phyloP scores from a whole-genome alignment of 805 yeast species.

The Isabelozyma gotoi region DNA sequence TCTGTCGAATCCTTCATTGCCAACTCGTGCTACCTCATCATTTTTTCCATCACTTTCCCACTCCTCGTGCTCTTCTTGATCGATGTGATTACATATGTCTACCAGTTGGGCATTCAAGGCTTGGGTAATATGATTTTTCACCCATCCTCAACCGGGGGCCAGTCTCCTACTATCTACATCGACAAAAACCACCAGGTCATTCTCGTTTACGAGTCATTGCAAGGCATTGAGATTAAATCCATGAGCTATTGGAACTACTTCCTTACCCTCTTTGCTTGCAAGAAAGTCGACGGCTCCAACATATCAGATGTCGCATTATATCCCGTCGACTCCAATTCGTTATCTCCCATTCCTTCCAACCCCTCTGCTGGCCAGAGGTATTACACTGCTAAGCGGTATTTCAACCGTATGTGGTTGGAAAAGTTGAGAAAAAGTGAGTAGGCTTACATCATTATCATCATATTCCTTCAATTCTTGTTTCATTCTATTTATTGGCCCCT shows the following conservation, averaged over 20 bases:
- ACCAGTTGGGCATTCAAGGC: neutral
- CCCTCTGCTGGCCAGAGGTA: neutral
- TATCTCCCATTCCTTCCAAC: neutral
- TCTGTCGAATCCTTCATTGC: neutral
- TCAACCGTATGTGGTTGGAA: neutral
- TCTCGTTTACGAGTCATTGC: neutral
- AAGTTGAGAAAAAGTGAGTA: neutral
- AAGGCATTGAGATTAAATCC: neutral
- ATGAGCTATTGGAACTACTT: neutral
- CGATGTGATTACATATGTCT: neutral
- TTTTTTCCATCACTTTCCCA: neutral
- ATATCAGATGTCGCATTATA: neutral
- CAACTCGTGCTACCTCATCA: neutral
- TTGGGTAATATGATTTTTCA: no score
- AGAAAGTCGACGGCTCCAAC: neutral
- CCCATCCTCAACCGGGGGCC: no score
- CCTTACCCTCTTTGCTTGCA: neutral
- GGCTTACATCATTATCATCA: neutral
- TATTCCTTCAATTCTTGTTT: neutral
- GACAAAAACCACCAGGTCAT: neutral
- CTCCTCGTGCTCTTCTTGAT: neutral
- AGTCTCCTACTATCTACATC: neutral
- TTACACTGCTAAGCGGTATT: neutral
- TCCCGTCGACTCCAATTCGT: neutral
- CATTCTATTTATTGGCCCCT: neutral